These are phyloP conservation scores for Claviceps sp. DNA, from an alignment of 2,329 filamentous ascomycete species.

Conservation along the genomic window DNA sequence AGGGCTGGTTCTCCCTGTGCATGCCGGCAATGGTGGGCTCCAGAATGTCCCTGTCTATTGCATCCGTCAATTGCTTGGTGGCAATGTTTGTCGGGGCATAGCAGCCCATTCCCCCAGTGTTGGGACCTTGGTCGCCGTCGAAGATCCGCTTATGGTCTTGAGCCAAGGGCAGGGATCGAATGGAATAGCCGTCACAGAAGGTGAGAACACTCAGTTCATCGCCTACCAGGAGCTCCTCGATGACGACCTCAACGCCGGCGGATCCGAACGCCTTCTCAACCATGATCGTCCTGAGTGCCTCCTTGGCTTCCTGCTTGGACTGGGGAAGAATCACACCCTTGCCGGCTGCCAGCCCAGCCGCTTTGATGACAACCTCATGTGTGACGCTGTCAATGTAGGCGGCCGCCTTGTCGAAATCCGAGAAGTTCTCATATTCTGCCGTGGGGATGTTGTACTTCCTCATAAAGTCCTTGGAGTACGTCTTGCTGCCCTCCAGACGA, in stretches of 20 bases:
- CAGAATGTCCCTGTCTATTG: slow-evolving; percentile 68
- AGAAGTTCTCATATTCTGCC: slow-evolving; percentile 82
- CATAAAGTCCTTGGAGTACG: slow-evolving; percentile 98
- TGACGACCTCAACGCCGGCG: slow-evolving; percentile 82
- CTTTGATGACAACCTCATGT: slow-evolving; percentile 84
- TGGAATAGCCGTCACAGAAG: slow-evolving; percentile 79
- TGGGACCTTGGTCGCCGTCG: slow-evolving; percentile 80
- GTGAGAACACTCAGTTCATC: slow-evolving; percentile 86
- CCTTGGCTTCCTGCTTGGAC: slow-evolving; percentile 68
- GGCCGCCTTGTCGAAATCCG: slow-evolving; percentile 56
- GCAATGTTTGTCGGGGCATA: slow-evolving; percentile 80
- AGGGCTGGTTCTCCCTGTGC: slow-evolving; percentile 62
- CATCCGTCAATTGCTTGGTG: slow-evolving; percentile 61
- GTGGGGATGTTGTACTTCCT: slow-evolving; percentile 80
- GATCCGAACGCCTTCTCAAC: slow-evolving; percentile 71
- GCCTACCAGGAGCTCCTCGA: slow-evolving; percentile 85
- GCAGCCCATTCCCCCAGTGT: slow-evolving; percentile 96
- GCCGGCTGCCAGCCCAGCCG: slow-evolving; percentile 77
- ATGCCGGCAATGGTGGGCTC: slow-evolving; percentile 83
- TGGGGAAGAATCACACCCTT: slow-evolving; percentile 89
- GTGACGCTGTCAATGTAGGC: slow-evolving; percentile 59
- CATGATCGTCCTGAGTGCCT: slow-evolving; percentile 83
- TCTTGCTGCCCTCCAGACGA: slow-evolving; percentile 89
- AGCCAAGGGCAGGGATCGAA: slow-evolving; percentile 73
- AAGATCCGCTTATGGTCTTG: slow-evolving; percentile 95